Percentiles rank a stretch among this genome's conserved stretches.
phyloP scores from a whole-genome alignment of 257 asterid species.

The Buddleja alternifolia region DNA sequence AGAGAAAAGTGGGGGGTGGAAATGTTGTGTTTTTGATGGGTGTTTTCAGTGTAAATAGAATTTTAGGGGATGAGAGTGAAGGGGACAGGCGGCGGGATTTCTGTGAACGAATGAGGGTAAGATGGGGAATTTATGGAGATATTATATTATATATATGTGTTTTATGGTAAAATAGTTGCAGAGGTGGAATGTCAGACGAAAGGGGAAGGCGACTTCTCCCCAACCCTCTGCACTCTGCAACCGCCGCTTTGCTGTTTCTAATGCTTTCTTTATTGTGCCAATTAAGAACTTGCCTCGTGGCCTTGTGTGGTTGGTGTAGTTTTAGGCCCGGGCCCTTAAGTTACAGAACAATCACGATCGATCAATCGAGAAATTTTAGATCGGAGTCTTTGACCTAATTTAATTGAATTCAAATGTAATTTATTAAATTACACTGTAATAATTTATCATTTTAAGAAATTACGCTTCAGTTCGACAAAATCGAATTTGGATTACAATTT shows the following conservation, averaged over 20 bases:
- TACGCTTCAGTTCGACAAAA: too few relatives aligned
- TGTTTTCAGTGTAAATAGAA: constrained; percentile 38
- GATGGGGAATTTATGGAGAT: constrained; percentile 15
- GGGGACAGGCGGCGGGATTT: constrained; percentile 25
- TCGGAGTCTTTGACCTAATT: too few relatives aligned
- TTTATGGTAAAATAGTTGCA: constrained; percentile 29
- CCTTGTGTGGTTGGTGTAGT: constrained; percentile 24
- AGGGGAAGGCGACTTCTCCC: constrained; percentile 69
- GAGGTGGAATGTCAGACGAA: constrained; percentile 81
- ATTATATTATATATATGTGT: not conserved
- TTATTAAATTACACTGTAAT: too few relatives aligned
- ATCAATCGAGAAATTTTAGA: too few relatives aligned
- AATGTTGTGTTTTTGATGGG: constrained; percentile 47
- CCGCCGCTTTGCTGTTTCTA: constrained; percentile 43
- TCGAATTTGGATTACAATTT: too few relatives aligned
- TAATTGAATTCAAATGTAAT: too few relatives aligned
- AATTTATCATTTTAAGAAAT: too few relatives aligned
- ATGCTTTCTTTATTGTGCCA: constrained; percentile 13
- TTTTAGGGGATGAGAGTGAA: constrained; percentile 26
- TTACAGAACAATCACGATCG: not conserved
- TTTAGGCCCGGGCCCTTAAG: too few relatives aligned
- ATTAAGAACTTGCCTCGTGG: constrained; percentile 43
- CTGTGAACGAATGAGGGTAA: constrained; percentile 26
- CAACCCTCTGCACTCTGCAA: constrained; percentile 43
- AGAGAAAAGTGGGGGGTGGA: constrained; percentile 20